Base-by-base conservation (phyloP, 2,329 filamentous ascomycete genomes). In the Paecilomyces sp. region DNA sequence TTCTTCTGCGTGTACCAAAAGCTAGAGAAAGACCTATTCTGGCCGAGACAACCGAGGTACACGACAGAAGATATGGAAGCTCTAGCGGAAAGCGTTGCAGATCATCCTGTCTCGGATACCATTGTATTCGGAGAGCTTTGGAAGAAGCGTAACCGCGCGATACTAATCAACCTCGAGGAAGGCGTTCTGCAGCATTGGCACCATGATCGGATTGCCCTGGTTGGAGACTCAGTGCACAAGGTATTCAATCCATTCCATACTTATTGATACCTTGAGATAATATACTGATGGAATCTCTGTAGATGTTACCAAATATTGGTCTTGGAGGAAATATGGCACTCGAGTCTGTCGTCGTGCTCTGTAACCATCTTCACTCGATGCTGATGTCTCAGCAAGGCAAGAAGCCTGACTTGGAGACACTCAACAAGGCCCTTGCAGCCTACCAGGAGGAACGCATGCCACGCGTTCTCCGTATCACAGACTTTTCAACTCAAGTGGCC, bases 101-200 rank as follows among this genome's bases (percentile, higher is more conserved):
- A 47, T n/a, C 41, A 47, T 8, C 41, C 41, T 7, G n/a, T 47
- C 18, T 47, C 41, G 1, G 41, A 47, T 47, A 47, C 41, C 7
- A 47, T 47, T 18, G 7, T 47, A 9, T 47, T 47, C 18, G 41
- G 41, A 9, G 41, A 47, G 41, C 5, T 47, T 22, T 47, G 41
- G 41, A 47, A 47, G n/a, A 47, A 47, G 41, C 41, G 41, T 47
- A 3, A 47, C 41, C 41, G 41, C 15, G 41, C 41, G n/a, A 47
- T 9, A 22, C 2, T 60, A 31, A 57, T 56, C 30, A 57, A 50
- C 50, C 3, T 60, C 9, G 58, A 60, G 47, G 58, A 60, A 25
- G 58, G 58, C 13, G 13, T 60, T 8, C 55, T 60, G 28, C 22
- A 60, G 6, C 34, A 55, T n/a, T 60, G 58, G 58, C 36, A 54